Base-by-base conservation (phyloP, 345 rosid genomes). In the Lepidium didymum region DNA sequence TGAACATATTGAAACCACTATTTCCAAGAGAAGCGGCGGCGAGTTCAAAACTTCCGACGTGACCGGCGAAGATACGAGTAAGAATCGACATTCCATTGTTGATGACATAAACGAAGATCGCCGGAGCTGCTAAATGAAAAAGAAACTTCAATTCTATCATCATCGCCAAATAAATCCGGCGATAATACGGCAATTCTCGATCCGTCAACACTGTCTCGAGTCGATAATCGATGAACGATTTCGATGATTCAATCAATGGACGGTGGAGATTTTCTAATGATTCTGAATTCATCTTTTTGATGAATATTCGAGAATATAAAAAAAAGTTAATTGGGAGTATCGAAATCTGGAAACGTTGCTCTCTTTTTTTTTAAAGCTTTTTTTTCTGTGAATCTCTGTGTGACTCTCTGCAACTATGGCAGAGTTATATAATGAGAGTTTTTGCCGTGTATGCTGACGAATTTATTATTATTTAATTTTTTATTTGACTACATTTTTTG, bases 21-120 rank as follows among this genome's bases (percentile, higher is more conserved):
- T 78, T 83, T 7, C 86, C 86, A 13, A 83, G 84, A 1, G 86
- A 80, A 52, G 74, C 74, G 40, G 82, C 86, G 53, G 86, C 86
- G 37, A 83, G 80, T 55, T 76, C 55, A 1, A 42, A 44, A 46
- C 75, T 70, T 0, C 80, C 80, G 15, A 76, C 64, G 57, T 87
- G 92, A 6, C 92, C 92, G 35, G 85, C 80, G 31, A 85, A 73
- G 62, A 87, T 72, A 14, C 83, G 85, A 3, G 90, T 87, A 62
- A 86, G 81, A 69, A 85, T 80, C 9, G 86, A 83, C 54, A 74
- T 78, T 0, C 81, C 70, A 27, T 81, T 82, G 70, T 83, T 84
- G 72, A 86, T 75, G 58, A 86, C 81, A 62, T 84, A 86, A 8
- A 86, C 89, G 2, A 80, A 51, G 4, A 86, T 75, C 0, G 89